Conservation (phyloP, 2,329 filamentous ascomycete species). For the Pseudogymnoascus destructans region DNA sequence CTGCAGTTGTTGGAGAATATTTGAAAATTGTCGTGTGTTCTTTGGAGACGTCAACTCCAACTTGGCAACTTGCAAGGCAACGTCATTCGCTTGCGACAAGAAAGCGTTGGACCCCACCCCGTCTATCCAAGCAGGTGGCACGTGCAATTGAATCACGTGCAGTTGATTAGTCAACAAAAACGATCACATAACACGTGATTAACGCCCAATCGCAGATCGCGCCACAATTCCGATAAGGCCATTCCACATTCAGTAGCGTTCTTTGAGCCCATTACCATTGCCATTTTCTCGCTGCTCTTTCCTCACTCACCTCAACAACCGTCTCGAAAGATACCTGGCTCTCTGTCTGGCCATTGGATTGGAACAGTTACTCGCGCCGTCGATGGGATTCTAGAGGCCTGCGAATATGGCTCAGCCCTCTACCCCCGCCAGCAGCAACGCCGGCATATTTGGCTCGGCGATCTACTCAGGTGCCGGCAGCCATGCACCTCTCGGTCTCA, state of each 20-base stretch:
- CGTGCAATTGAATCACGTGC: background rate
- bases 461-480: slow-evolving; percentile 14
- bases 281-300: slow-evolving; percentile 1
- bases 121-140: slow-evolving; percentile 19
- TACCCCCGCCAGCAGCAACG: slow-evolving; percentile 29
- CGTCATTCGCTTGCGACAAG: slow-evolving; percentile 5
- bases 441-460: slow-evolving; percentile 34
- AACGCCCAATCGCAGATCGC: background rate
- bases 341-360: background rate
- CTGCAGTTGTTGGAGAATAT: background rate
- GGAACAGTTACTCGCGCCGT: background rate
- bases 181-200: background rate
- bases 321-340: background rate
- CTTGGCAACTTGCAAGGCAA: slow-evolving; percentile 8
- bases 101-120: slow-evolving; percentile 12
- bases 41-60: slow-evolving; percentile 4
- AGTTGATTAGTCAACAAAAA: background rate
- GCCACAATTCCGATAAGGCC: slow-evolving; percentile 8
- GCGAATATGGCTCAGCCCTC: slow-evolving; percentile 34
- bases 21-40: slow-evolving; percentile 7
- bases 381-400: background rate
- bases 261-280: background rate
- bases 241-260: slow-evolving; percentile 2
- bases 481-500: slow-evolving; percentile 19
- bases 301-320: background rate